Conservation (phyloP, 2,329 filamentous ascomycete genomes). For the Fusarium napiforme region DNA sequence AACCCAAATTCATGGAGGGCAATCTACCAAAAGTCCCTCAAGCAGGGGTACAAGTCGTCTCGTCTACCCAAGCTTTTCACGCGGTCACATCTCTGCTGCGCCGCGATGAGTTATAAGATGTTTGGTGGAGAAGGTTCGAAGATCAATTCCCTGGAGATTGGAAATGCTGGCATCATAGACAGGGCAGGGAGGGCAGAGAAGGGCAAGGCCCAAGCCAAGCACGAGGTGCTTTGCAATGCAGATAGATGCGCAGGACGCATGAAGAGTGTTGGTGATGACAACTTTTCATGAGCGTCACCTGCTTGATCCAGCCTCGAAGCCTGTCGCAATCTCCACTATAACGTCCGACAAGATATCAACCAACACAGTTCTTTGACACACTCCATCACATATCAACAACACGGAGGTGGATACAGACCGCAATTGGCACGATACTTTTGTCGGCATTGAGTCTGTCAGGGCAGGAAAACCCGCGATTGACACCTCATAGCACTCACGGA, state of each 20-base stretch:
- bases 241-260: slow-evolving; percentile 27
- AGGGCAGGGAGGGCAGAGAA: not conserved
- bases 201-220: slow-evolving; percentile 1
- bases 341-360: slow-evolving; percentile 25
- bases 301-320: slow-evolving; percentile 33
- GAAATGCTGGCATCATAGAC: not conserved
- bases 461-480: slow-evolving; percentile 33
- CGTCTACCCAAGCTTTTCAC: slow-evolving; percentile 18
- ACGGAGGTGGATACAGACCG: slow-evolving; percentile 7
- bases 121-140: slow-evolving; percentile 27
- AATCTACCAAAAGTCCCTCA: slow-evolving; percentile 35
- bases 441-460: slow-evolving; percentile 38
- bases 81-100: slow-evolving; percentile 30
- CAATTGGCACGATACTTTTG: slow-evolving; percentile 5
- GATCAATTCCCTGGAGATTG: slow-evolving; percentile 1
- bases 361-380: slow-evolving; percentile 30
- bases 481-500: slow-evolving; percentile 9
- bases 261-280: slow-evolving; percentile 39
- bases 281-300: slow-evolving; percentile 24
- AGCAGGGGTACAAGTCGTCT: slow-evolving; percentile 18
- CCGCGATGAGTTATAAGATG: slow-evolving; percentile 22
- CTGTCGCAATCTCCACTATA: slow-evolving; percentile 25
- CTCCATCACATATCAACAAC: slow-evolving; percentile 21
- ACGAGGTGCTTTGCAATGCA: slow-evolving; percentile 13
- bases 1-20: slow-evolving; percentile 2